A percentile compares a stretch with the other conserved stretches of the same genome.
These are phyloP conservation scores for Aspergillus melleus DNA, from an alignment of 2,329 filamentous ascomycete species.

Conservation along the genomic window DNA sequence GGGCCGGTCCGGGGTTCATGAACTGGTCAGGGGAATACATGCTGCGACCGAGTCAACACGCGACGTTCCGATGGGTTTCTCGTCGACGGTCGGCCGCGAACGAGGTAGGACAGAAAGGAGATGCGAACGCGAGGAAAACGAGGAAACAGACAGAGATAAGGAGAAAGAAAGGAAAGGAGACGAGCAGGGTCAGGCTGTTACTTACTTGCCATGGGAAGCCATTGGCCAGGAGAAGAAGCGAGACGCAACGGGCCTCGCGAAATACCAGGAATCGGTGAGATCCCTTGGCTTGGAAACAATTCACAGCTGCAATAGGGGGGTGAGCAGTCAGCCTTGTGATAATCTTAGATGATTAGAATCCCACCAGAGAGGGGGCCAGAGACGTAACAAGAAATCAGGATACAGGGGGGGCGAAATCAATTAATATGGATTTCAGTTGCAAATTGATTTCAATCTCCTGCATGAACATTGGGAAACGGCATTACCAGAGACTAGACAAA, in stretches of 20 bases:
- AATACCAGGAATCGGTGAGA: constrained; percentile 7
- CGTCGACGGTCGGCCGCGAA: too few relatives aligned
- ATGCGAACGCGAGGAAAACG: neutral
- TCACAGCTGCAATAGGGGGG: neutral
- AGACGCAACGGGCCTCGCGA: constrained; percentile 24
- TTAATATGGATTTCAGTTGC: neutral
- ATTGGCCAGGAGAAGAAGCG: constrained; percentile 23
- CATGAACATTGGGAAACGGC: too few relatives aligned
- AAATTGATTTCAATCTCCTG: too few relatives aligned
- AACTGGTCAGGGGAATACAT: constrained; percentile 69
- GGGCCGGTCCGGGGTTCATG: constrained; percentile 96
- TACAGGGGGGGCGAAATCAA: neutral
- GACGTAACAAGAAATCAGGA: neutral
- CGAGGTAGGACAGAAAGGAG: too few relatives aligned
- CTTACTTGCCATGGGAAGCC: constrained; percentile 40
- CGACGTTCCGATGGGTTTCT: neutral
- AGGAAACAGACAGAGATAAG: neutral
- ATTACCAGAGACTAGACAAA: neutral
- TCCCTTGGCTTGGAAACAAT: constrained; percentile 1
- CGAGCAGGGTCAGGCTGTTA: constrained; percentile 9
- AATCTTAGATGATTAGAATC: neutral
- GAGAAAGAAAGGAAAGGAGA: neutral
- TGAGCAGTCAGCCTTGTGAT: neutral
- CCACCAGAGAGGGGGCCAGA: neutral
- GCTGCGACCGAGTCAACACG: constrained; percentile 18